Base-by-base conservation (phyloP, 1,284 basidiomycete species). In the Hymenochaete sp. region DNA sequence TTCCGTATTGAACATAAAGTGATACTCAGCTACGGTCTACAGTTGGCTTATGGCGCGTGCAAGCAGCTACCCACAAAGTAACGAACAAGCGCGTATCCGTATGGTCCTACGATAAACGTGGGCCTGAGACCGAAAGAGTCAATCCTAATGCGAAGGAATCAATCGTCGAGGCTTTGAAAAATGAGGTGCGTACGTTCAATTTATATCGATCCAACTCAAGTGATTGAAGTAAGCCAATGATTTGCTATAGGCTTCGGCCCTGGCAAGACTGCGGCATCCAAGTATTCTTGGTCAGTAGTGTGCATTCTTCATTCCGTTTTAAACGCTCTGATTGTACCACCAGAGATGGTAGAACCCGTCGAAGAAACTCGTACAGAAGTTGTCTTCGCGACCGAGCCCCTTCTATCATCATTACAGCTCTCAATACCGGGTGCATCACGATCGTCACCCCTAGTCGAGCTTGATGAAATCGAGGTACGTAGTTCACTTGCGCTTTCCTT, bases 261-360 rank as follows among this genome's bases (percentile, higher is more conserved):
- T 98, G 22, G 81, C 89, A 18, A 77, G 85, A 51, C 67, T 98
- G 37, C 75, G 95, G 19, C 96, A 98, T 66, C 95, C 95, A 2
- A 95, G 88, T 53, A 82, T 99, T 45, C 71, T 99, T 47, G 86
- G 85, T 85, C 56, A 55, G 71, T 58, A 36, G 11, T 19, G 24
- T 14, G 19, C 5, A 8, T 16, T 10, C 31, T 33, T 16, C 10
- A 42, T 37, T 38, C 22, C 14, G 31, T 11, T 10, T 26, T 35
- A 11, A 29, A 35, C 26, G 19, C 29, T 35, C 4, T 16, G 18
- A 21, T 38, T 5, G 16, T 16, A 35, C 10, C 41, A 37, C 22
- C 54, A 78, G 95, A 98, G 66, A 91, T 98, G 77, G 93, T 96
- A 21, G 95, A 99, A 64, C 93, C 95, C n/a, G 67, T 97, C 36